Conservation (phyloP, 2,329 filamentous ascomycete genomes). For the Ophiostoma himal-ulmi region DNA sequence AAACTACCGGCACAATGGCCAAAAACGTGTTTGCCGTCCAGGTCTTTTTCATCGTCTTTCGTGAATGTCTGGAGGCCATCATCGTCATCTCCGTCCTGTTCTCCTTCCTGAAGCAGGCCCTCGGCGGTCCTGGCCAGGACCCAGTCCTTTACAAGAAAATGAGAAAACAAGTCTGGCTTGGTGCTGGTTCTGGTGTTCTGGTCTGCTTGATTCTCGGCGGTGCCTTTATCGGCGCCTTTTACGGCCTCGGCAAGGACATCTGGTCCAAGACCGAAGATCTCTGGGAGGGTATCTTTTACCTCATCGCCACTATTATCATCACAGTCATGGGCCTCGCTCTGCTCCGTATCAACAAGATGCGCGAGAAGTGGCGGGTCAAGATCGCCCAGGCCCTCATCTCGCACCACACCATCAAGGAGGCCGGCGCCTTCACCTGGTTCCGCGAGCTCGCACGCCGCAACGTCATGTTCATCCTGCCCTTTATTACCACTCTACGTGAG, state of each 20-base stretch:
- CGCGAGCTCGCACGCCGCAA: slow-evolving; percentile 61
- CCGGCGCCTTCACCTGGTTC: slow-evolving; percentile 37
- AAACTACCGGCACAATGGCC: slow-evolving; percentile 42
- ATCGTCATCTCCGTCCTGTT: slow-evolving; percentile 85
- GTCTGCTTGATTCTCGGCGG: slow-evolving; percentile 58
- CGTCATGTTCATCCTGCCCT: slow-evolving; percentile 78
- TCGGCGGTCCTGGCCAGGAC: slow-evolving; percentile 59
- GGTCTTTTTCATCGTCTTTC: slow-evolving; percentile 86
- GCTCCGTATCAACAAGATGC: slow-evolving; percentile 73
- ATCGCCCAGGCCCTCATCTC: slow-evolving; percentile 62
- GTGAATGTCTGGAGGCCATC: slow-evolving; percentile 74
- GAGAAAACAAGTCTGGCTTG: slow-evolving; percentile 65
- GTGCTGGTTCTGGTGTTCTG: slow-evolving; percentile 52
- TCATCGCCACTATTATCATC: slow-evolving; percentile 74
- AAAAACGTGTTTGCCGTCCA: slow-evolving; percentile 69
- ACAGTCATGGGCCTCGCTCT: slow-evolving; percentile 74
- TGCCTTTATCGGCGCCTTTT: slow-evolving; percentile 64
- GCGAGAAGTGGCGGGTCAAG: slow-evolving; percentile 83
- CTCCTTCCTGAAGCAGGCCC: slow-evolving; percentile 75
- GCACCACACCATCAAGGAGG: slow-evolving; percentile 34
- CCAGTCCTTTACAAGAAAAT: slow-evolving; percentile 59
- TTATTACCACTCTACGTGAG: slow-evolving; percentile 80
- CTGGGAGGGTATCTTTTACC: slow-evolving; percentile 73
- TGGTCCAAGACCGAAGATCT: slow-evolving; percentile 67
- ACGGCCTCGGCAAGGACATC: slow-evolving; percentile 58